Conservation (phyloP, 2,329 filamentous ascomycete species). For the Trichoderma sp. region DNA sequence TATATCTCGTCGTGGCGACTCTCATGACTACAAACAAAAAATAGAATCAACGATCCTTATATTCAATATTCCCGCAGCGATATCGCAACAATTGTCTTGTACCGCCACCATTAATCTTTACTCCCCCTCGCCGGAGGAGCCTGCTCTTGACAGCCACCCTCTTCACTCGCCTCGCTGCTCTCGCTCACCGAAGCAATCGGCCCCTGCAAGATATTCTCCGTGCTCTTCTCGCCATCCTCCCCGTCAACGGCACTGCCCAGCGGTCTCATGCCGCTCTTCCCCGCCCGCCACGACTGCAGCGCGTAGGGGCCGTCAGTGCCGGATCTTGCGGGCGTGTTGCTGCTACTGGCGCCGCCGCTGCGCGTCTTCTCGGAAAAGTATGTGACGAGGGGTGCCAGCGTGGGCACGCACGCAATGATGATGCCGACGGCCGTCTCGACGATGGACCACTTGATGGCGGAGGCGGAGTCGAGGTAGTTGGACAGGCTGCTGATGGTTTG, state of each 20-base stretch:
- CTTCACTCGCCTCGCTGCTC: background rate
- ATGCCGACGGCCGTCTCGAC: slow-evolving; percentile 46
- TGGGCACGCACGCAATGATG: slow-evolving; percentile 41
- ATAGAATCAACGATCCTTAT: background rate
- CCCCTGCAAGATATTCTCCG: slow-evolving; percentile 14
- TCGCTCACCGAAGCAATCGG: background rate
- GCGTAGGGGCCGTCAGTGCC: slow-evolving; percentile 23
- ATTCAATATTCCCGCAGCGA: background rate
- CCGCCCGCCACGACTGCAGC: slow-evolving; percentile 29
- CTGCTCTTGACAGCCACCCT: background rate
- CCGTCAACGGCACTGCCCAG: slow-evolving; percentile 17
- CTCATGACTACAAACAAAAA: background rate
- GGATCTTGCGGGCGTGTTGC: background rate
- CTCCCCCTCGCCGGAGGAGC: background rate
- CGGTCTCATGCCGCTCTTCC: slow-evolving; percentile 24
- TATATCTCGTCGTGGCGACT: background rate
- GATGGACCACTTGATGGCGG: slow-evolving; percentile 43
- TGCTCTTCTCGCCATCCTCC: slow-evolving; percentile 11
- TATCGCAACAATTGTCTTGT: background rate
- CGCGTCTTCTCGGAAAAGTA: slow-evolving; percentile 33
- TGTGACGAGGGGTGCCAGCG: slow-evolving; percentile 41
- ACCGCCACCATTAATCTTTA: background rate
- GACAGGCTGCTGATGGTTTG: slow-evolving; percentile 44
- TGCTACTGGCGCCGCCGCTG: slow-evolving; percentile 22
- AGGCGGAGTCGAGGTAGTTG: slow-evolving; percentile 44